These are phyloP conservation scores for Phytophthora citrophthora DNA, from an alignment of 352 stramenopile species.

Conservation along the genomic window DNA sequence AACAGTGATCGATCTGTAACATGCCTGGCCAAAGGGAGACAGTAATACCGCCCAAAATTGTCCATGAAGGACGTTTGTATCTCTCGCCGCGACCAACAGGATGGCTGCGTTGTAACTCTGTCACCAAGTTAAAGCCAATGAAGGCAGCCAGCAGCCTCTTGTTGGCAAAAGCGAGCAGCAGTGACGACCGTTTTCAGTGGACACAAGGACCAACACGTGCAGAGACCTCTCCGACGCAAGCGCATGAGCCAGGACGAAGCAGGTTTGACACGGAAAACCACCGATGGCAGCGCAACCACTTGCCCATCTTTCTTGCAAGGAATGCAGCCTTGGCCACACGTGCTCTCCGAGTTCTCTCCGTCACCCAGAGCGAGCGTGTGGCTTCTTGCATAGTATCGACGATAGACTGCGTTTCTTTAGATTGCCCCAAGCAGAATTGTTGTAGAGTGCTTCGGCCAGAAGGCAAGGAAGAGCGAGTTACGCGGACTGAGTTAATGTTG, in stretches of 20 bases:
- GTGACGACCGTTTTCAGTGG: slow-evolving; percentile 6
- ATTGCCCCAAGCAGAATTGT: slow-evolving; percentile 14
- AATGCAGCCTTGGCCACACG: slow-evolving; percentile 13
- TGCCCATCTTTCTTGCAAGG: slow-evolving; percentile 27
- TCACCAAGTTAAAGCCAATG: slow-evolving; percentile 20
- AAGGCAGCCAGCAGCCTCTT: background rate
- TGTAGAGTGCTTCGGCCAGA: background rate
- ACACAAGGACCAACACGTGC: slow-evolving; percentile 3
- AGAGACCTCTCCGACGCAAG: slow-evolving; percentile 20
- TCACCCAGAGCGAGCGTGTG: slow-evolving; percentile 11
- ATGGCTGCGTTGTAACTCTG: slow-evolving; percentile 6
- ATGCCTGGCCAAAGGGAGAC: background rate
- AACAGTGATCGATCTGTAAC: background rate
- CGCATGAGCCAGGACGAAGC: slow-evolving; percentile 17
- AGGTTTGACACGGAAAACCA: slow-evolving; percentile 13
- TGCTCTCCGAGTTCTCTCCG: background rate
- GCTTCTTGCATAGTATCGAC: slow-evolving; percentile 20
- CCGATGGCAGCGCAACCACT: background rate
- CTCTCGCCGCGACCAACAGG: slow-evolving; percentile 8
- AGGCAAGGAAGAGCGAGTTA: background rate
- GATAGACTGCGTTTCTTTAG: slow-evolving; percentile 22
- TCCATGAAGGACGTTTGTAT: slow-evolving; percentile 20
- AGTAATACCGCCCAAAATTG: slow-evolving; percentile 6
- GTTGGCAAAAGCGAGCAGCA: slow-evolving; percentile 11
- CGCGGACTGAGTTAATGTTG: too few species aligned